Percentiles rank a stretch among this genome's conserved stretches.
Conservation (phyloP, 1,284 basidiomycete species). For the Puccinia horiana region DNA sequence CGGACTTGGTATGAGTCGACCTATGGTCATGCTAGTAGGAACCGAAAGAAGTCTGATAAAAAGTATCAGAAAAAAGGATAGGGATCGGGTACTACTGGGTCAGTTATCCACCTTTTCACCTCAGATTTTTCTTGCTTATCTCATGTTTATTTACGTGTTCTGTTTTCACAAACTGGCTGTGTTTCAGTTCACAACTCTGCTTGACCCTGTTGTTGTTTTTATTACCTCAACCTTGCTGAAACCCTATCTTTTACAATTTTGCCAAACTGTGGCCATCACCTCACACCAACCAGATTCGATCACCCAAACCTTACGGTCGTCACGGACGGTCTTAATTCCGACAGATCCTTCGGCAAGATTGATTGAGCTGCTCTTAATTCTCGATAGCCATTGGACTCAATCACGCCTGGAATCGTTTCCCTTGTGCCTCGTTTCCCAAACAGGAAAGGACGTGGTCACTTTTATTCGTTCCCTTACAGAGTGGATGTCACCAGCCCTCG, state of each 20-base stretch:
- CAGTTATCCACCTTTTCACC: conserved; percentile 52
- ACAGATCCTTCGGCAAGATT: conserved; percentile 91
- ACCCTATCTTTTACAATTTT: conserved; percentile 12
- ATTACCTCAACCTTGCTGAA: conserved; percentile 33
- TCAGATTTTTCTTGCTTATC: neutral
- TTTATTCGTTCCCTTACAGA: conserved; percentile 97
- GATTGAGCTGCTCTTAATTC: conserved; percentile 86
- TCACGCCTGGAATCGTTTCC: conserved; percentile 66
- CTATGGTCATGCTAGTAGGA: conserved; percentile 90
- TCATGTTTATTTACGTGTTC: conserved; percentile 21
- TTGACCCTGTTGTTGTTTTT: conserved; percentile 32
- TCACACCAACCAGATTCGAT: conserved; percentile 68
- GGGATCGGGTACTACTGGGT: conserved; percentile 87
- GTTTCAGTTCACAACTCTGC: conserved; percentile 24
- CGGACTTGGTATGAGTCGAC: conserved; percentile 76
- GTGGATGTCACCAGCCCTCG: conserved; percentile 78
- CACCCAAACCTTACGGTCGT: conserved; percentile 74
- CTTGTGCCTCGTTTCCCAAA: conserved; percentile 86
- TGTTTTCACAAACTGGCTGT: conserved; percentile 33
- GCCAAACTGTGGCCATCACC: conserved; percentile 51
- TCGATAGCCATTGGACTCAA: conserved; percentile 97
- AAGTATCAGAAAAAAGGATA: conserved; percentile 84
- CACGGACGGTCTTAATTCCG: conserved; percentile 76
- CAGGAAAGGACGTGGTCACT: conserved; percentile 88
- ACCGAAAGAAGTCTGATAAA: conserved; percentile 78